Conservation (phyloP, 495 filamentous ascomycete species). For the Aspergillus mulundensis region DNA sequence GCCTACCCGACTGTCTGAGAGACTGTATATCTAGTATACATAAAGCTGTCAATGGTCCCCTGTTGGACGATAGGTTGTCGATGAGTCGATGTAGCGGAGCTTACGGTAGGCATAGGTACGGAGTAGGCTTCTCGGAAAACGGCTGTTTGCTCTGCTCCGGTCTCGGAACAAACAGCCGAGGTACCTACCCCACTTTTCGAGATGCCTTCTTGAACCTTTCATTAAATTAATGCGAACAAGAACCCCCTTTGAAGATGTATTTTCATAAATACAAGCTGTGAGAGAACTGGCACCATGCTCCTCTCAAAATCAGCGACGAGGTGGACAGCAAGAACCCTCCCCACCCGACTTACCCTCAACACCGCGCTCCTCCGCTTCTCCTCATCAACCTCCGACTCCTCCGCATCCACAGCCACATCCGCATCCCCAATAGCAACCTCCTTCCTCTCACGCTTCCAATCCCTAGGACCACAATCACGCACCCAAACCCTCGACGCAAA, state of each 20-base stretch:
- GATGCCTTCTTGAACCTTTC: background rate
- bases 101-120: too few relatives aligned
- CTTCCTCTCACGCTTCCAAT: conserved; percentile 42
- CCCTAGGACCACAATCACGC: conserved; percentile 38
- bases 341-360: background rate
- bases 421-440: conserved; percentile 34
- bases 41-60: too few relatives aligned
- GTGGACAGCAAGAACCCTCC: background rate
- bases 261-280: background rate
- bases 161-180: conserved; percentile 14
- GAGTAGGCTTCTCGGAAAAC: conserved; percentile 13
- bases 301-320: conserved; percentile 1
- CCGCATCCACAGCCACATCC: conserved; percentile 17
- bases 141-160: conserved; percentile 9
- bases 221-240: too few relatives aligned
- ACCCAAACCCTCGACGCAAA: conserved; percentile 53
- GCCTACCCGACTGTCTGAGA: too few relatives aligned
- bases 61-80: too few relatives aligned
- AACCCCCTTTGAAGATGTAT: too few relatives aligned
- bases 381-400: conserved; percentile 8
- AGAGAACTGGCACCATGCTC: background rate
- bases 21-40: too few relatives aligned
- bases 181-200: background rate
- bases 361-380: conserved; percentile 14
- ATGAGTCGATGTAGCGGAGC: too few relatives aligned